These are phyloP conservation scores for Eutrema yunnanense DNA, from an alignment of 345 rosid genomes.

Conservation along the genomic window DNA sequence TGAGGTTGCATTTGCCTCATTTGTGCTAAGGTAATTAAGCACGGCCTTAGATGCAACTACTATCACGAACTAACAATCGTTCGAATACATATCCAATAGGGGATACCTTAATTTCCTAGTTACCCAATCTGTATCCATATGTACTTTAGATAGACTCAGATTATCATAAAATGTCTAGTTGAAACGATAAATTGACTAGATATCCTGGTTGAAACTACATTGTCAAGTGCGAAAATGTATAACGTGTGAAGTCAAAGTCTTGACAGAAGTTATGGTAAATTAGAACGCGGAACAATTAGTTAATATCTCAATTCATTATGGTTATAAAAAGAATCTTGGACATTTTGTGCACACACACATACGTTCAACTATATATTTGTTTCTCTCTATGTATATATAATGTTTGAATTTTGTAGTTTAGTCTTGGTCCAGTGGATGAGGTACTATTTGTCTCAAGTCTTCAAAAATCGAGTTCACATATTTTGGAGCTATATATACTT, in stretches of 20 bases:
- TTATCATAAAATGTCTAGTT: not conserved
- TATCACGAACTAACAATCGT: not conserved
- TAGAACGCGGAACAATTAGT: not conserved
- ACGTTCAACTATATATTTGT: not conserved
- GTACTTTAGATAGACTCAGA: not conserved
- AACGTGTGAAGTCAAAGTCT: conserved; percentile 14
- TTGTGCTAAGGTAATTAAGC: not conserved
- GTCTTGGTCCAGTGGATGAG: conserved; percentile 6
- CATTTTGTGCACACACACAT: conserved; percentile 12
- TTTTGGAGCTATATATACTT: not conserved
- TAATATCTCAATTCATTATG: not conserved
- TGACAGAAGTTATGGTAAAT: not conserved
- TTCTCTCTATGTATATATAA: too few relatives aligned
- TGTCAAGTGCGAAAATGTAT: not conserved
- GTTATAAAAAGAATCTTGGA: conserved; percentile 20
- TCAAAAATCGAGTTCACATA: conserved; percentile 11
- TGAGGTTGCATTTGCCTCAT: not conserved
- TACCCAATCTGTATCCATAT: not conserved
- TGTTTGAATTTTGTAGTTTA: not conserved
- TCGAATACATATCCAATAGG: not conserved
- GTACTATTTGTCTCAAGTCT: not conserved
- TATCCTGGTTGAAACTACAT: not conserved
- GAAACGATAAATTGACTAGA: not conserved
- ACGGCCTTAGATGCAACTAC: too few relatives aligned
- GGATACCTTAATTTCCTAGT: not conserved